Evolutionary conservation across 257 asterid species (phyloP).

Genomic region (Dorcoceras hygrometricum): DNA sequence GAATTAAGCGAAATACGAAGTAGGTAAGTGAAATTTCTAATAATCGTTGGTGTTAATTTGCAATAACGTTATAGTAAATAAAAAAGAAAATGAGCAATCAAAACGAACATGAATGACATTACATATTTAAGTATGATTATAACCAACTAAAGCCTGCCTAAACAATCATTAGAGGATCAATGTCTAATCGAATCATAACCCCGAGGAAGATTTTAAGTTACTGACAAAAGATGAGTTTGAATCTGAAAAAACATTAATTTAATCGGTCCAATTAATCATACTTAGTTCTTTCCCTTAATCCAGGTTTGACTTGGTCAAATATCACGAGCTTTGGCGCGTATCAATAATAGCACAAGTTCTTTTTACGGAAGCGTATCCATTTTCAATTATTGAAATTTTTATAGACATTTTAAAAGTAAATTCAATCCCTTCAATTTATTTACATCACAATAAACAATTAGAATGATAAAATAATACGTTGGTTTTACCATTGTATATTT

Average conservation of each 20-base stretch:
- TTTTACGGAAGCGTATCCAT: too few relatives aligned
- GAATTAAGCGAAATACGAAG: too few relatives aligned
- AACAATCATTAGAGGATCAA: constrained; percentile 35
- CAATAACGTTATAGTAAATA: neutral
- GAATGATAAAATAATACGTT: too few relatives aligned
- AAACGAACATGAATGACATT: neutral
- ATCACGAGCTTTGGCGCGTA: constrained; percentile 33
- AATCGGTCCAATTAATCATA: neutral
- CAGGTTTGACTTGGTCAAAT: constrained; percentile 43
- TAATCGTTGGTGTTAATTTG: neutral
- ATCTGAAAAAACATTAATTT: constrained; percentile 8
- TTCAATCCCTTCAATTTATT: neutral
- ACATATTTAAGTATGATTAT: neutral
- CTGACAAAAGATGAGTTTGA: constrained; percentile 20
- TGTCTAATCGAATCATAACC: constrained; percentile 19
- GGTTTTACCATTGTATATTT: too few relatives aligned
- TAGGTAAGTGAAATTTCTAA: too few relatives aligned
- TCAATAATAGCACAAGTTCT: constrained; percentile 22
- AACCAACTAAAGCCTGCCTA: constrained; percentile 23
- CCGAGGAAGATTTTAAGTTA: constrained; percentile 18
- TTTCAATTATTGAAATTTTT: neutral
- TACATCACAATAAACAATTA: too few relatives aligned
- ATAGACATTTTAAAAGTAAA: constrained; percentile 24
- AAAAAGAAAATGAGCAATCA: too few relatives aligned
- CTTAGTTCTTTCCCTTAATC: neutral